Evolutionary conservation across 768 basidiomycete genomes (phyloP), one percentile per base, ranked within the genome.

Genomic region (Leccinum incarnatum): DNA sequence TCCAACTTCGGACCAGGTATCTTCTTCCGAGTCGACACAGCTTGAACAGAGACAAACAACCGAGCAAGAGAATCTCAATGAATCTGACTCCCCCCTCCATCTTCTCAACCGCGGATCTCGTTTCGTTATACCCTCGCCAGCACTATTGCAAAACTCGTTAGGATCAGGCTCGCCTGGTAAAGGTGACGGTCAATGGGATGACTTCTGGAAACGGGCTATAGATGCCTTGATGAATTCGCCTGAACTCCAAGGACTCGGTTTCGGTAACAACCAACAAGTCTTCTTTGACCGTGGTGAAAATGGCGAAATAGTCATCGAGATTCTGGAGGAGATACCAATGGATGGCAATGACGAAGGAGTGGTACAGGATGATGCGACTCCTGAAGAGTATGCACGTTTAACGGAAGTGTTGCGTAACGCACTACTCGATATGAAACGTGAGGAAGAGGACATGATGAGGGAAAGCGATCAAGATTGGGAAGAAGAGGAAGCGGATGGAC

Each of bases 41-140:
- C 65, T 74, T 45, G 72, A 73, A 47, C 63, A 69, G 34, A 69
- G 71, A 30, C 59, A 64, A 45, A 58, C 65, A 21, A 64, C 63
- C 42, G 68, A 73, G 48, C 69, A 76, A 47, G 56, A 61, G 12
- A 66, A 68, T 47, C 74, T 83, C 23, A 81, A 81, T 15, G 78
- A 81, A 59, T 74, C 79, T 21, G 83, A 88, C 64, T 76, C 81
- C 60, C 88, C 88, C 21, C 68, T 81, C 60, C 81, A 83, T 65
- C 67, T 78, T 46, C 73, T 81, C n/a, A 74, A 75, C 59, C 78
- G 77, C 40, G 53, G 83, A 80, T 74, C 77, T 76, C 54, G 78
- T 78, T 59, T 78, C 81, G 48, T 81, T 76, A 63, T 72, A 75
- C 53, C 79, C 77, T 30, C 64, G 4, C 60, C 61, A 12, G 56